A percentile compares a stretch with the other conserved stretches of the same genome.
phyloP scores from a whole-genome alignment of 2,329 filamentous ascomycete species.

The Arthrinium puccinioides region DNA sequence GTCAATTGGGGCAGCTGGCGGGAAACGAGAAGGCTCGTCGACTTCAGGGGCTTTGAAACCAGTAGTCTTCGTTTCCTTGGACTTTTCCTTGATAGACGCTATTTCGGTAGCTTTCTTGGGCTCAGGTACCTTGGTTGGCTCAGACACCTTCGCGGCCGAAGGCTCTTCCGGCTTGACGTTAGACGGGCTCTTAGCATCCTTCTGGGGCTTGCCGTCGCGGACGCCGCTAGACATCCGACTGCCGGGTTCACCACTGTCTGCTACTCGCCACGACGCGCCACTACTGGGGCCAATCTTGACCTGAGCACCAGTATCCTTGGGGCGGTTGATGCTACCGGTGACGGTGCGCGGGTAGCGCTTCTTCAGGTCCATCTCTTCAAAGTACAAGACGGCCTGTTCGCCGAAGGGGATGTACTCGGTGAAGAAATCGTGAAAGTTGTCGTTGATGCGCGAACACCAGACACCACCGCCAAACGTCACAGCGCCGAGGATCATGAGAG shows the following conservation, averaged over 20 bases:
- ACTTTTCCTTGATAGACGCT: slow-evolving; percentile 11
- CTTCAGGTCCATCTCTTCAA: slow-evolving; percentile 91
- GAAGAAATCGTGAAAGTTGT: slow-evolving; percentile 99
- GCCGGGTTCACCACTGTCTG: slow-evolving; percentile 19
- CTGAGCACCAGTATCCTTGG: slow-evolving; percentile 56
- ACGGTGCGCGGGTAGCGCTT: slow-evolving; percentile 63
- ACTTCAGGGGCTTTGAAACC: slow-evolving; percentile 51
- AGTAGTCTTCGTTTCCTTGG: slow-evolving; percentile 17
- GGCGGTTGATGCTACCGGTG: slow-evolving; percentile 36
- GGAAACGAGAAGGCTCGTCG: slow-evolving; percentile 57
- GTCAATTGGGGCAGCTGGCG: slow-evolving; percentile 65
- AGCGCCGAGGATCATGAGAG: slow-evolving; percentile 67
- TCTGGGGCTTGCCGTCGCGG: slow-evolving; percentile 16
- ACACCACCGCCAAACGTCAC: slow-evolving; percentile 82
- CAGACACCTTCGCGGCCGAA: slow-evolving; percentile 17
- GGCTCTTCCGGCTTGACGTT: slow-evolving; percentile 15
- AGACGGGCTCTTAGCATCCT: slow-evolving; percentile 16
- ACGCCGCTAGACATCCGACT: slow-evolving; percentile 21
- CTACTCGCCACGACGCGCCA: slow-evolving; percentile 62
- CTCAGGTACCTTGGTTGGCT: slow-evolving; percentile 15
- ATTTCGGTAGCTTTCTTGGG: slow-evolving; percentile 4
- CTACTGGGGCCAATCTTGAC: slow-evolving; percentile 81
- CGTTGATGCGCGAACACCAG: slow-evolving; percentile 86
- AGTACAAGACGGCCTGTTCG: slow-evolving; percentile 88
- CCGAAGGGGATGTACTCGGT: slow-evolving; percentile 94